phyloP scores from a whole-genome alignment of 345 rosid genomes.

The Lepidium africanum region DNA sequence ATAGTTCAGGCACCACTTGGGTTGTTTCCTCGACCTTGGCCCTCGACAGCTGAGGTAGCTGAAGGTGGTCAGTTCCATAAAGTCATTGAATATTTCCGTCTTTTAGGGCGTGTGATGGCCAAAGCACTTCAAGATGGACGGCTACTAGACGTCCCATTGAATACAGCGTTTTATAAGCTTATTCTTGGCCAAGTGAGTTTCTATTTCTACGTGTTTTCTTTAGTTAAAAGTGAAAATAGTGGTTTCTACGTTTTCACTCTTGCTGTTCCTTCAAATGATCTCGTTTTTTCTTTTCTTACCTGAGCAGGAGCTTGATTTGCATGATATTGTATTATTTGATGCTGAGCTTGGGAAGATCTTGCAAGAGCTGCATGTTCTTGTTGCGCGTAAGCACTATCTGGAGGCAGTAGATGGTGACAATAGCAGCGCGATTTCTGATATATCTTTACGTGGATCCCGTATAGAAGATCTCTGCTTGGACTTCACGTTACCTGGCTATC shows the following conservation, averaged over 20 bases:
- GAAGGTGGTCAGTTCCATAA: slow-evolving; percentile 70
- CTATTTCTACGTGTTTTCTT: neutral
- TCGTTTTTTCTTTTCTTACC: neutral
- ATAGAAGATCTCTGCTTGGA: slow-evolving; percentile 87
- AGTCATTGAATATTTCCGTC: slow-evolving; percentile 74
- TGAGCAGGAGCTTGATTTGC: slow-evolving; percentile 92
- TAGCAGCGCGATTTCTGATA: slow-evolving; percentile 31
- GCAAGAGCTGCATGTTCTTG: slow-evolving; percentile 75
- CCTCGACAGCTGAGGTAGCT: slow-evolving; percentile 59
- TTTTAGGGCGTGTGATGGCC: slow-evolving; percentile 96
- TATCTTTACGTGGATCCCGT: slow-evolving; percentile 53
- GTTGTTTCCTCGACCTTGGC: slow-evolving; percentile 92
- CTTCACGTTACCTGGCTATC: slow-evolving; percentile 93
- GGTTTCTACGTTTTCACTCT: neutral
- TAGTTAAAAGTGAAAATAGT: neutral
- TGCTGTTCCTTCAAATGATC: neutral
- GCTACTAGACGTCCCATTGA: slow-evolving; percentile 80
- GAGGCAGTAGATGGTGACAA: slow-evolving; percentile 41
- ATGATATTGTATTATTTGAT: slow-evolving; percentile 76
- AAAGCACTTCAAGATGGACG: slow-evolving; percentile 99
- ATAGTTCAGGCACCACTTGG: slow-evolving; percentile 78
- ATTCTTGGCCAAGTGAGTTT: slow-evolving; percentile 80
- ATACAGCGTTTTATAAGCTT: slow-evolving; percentile 79
- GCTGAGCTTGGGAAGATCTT: slow-evolving; percentile 77
- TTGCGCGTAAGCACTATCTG: slow-evolving; percentile 64